Base-by-base conservation (phyloP, 345 rosid species). In the Orychophragmus violaceus region DNA sequence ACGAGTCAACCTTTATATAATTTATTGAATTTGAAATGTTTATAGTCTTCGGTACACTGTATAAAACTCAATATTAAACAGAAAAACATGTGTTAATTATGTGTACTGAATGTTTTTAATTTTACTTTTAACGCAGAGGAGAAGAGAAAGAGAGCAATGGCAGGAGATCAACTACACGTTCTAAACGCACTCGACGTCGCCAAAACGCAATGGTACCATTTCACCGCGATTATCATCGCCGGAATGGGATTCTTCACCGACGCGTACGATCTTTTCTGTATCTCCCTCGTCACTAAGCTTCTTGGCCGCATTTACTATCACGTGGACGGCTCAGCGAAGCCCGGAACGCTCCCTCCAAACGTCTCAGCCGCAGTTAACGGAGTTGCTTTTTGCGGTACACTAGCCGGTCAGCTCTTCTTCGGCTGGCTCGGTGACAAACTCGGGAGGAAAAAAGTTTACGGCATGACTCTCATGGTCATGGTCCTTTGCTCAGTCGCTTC, bases 181-280 rank as follows among this genome's bases (percentile, higher is more conserved):
- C 80, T 88, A 9, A 79, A 78, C 57, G 89, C 89, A 8, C 88
- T 88, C 16, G 92, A 88, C 64, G 79, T 68, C 0, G 96, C 96
- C 1, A 86, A 88, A 77, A 88, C 91, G 54, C 91, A 85, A 68
- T 84, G 89, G 87, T 88, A 88, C 62, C 95, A 88, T 66, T 88
- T 88, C 83, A 86, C 92, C 0, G 88, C 96, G 3, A 85, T 88
- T 37, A 64, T 88, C 9, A 83, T 86, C 7, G 92, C 96, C 32
- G 92, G 96, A 56, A 88, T 88, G 92, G 96, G 92, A 2, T 88
- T 88, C 66, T 86, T 88, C 82, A 86, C 95, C 5, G 95, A 88
- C 58, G 91, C 95, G 11, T 85, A 88, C 51, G 91, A 88, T 44
- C 89, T 88, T 16, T 88, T 88, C 66, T 88, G 95, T 74, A 82